A percentile compares a stretch with the other conserved stretches of the same genome.
phyloP scores from a whole-genome alignment of 75 land plant species.

The Chamaecyparis obtusa region DNA sequence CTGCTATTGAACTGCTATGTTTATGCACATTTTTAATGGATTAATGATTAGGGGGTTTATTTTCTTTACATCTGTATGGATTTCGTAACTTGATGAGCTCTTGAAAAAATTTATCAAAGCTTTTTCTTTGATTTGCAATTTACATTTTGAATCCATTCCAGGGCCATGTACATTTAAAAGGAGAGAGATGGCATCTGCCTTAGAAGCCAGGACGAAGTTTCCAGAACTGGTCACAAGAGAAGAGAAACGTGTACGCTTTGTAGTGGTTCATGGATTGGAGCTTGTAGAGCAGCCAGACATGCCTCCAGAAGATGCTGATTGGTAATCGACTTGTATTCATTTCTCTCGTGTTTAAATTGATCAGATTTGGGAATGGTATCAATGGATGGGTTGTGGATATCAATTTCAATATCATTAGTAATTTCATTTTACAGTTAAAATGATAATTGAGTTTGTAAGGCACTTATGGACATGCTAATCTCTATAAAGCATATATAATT shows the following conservation, averaged over 20 bases:
- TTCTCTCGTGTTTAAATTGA: not conserved
- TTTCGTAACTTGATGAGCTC: not conserved
- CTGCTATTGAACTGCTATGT: not conserved
- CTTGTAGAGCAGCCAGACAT: slow-evolving; percentile 86
- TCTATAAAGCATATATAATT: too few species aligned
- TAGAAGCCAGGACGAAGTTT: slow-evolving; percentile 90
- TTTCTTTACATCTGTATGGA: not conserved
- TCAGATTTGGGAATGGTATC: slow-evolving; percentile 15
- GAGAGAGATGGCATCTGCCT: slow-evolving; percentile 96
- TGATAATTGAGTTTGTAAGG: not conserved
- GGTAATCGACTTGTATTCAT: slow-evolving; percentile 36
- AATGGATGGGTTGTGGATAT: not conserved
- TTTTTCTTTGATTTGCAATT: not conserved
- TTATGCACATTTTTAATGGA: not conserved
- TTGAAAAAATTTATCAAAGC: not conserved
- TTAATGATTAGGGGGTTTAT: not conserved
- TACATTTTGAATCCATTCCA: slow-evolving; percentile 17
- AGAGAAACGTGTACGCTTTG: slow-evolving; percentile 99
- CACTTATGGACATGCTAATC: not conserved
- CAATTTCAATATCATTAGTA: not conserved
- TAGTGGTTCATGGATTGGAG: slow-evolving; percentile 93
- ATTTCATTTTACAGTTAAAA: not conserved
- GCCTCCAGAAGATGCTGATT: slow-evolving; percentile 82
- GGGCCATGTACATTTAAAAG: slow-evolving; percentile 74
- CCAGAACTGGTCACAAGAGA: slow-evolving; percentile 97